Evolutionary conservation across 1,284 basidiomycete species (phyloP), one percentile per base, ranked within the genome.

Genomic region (Neonothopanus nambi): DNA sequence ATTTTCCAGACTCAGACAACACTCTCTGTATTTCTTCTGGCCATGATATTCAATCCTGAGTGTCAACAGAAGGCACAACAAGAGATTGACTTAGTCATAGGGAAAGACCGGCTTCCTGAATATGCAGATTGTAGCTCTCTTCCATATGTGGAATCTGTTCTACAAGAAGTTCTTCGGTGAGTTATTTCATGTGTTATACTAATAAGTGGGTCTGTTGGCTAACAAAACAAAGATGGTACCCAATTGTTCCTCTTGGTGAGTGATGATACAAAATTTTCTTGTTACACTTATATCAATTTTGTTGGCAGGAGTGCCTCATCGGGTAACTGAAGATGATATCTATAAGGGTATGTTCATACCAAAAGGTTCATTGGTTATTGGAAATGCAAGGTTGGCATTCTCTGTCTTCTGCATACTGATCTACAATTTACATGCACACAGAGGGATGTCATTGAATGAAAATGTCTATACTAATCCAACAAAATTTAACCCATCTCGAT

Each of bases 361-460:
- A 2, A 59, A 58, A 30, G 60, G 57, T 11, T 52, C 58, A 8
- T 51, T 50, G 5, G 51, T 59, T 18, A 42, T 59, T 44, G 55
- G 59, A 5, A 68, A 68, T 48, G 38, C 63, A 3, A 65, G 66
- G 68, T 68, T 15, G 20, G 38, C 6, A 39, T n/a, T n/a, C n/a
- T n/a, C n/a, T n/a, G n/a, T n/a, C 6, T 39, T 39, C 7, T 7
- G 6, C 38, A 15, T 15, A 15, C 6, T 6, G 5, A 39, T 7
- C 20, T 6, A 15, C 15, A 7, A n/a, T n/a, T n/a, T n/a, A n/a
- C n/a, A n/a, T 39, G 7, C 38, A 17, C 20, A 39, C 5, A 39
- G 38, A n/a, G n/a, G n/a, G n/a, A n/a, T n/a, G n/a, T n/a, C n/a
- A n/a, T n/a, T n/a, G n/a, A n/a, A n/a, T n/a, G n/a, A n/a, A n/a